Conservation (phyloP, 2,329 filamentous ascomycete species). For the Zopfia rhizophila region DNA sequence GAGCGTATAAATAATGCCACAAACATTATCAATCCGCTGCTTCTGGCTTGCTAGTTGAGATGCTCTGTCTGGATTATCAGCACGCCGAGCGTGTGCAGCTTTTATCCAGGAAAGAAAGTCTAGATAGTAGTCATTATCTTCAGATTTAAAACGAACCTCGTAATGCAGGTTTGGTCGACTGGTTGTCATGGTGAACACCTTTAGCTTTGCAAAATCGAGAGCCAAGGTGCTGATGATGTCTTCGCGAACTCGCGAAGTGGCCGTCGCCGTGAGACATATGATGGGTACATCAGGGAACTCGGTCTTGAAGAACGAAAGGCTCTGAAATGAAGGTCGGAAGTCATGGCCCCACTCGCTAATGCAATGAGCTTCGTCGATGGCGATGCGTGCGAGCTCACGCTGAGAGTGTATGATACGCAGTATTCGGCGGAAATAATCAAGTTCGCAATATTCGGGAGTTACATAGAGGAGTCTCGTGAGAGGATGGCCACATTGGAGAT, state of each 20-base stretch:
- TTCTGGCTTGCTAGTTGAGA: conserved; percentile 65
- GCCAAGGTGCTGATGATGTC: conserved; percentile 83
- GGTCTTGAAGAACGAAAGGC: conserved; percentile 84
- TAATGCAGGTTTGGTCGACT: conserved; percentile 88
- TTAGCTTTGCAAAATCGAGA: conserved; percentile 71
- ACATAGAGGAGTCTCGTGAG: conserved; percentile 87
- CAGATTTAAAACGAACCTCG: conserved; percentile 84
- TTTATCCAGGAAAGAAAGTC: conserved; percentile 83
- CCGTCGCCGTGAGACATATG: conserved; percentile 92
- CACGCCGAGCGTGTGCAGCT: conserved; percentile 75
- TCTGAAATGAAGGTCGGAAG: conserved; percentile 92
- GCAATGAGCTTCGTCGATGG: conserved; percentile 94
- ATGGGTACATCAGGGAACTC: conserved; percentile 87
- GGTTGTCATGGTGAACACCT: conserved; percentile 84
- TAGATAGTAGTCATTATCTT: conserved; percentile 77
- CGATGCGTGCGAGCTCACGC: conserved; percentile 85
- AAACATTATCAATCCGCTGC: conserved; percentile 69
- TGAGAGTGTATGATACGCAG: conserved; percentile 80
- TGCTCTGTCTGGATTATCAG: conserved; percentile 65
- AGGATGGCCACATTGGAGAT: conserved; percentile 89
- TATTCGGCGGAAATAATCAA: conserved; percentile 78
- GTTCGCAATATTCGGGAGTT: conserved; percentile 87
- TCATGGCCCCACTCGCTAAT: conserved; percentile 99
- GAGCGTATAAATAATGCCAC: conserved; percentile 83
- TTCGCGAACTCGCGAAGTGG: conserved; percentile 80